A percentile compares a stretch with the other conserved stretches of the same genome.
Conservation (phyloP, 2,329 filamentous ascomycete genomes). For the Septoria linicola region DNA sequence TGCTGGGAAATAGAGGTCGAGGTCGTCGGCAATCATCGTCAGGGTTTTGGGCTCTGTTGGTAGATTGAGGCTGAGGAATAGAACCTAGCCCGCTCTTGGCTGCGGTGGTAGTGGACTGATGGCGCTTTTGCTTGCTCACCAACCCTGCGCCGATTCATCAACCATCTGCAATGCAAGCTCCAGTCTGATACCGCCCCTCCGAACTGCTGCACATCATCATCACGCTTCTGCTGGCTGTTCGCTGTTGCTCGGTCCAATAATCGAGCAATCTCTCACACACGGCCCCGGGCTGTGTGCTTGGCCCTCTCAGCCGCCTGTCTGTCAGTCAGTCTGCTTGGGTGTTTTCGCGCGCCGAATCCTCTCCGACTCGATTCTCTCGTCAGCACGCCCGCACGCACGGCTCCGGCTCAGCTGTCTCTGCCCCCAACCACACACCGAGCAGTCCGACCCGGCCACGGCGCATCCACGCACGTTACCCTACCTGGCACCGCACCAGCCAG, state of each 20-base stretch:
- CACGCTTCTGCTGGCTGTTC: neutral
- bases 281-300: neutral
- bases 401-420: neutral
- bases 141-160: neutral
- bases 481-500: neutral
- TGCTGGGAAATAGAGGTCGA: neutral
- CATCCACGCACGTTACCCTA: neutral
- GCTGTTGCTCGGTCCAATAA: neutral
- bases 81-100: neutral
- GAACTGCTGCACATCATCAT: neutral
- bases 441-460: neutral
- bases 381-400: conserved; percentile 1
- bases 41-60: neutral
- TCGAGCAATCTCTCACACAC: neutral
- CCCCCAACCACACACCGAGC: neutral
- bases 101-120: neutral
- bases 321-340: neutral
- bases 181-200: too few species aligned
- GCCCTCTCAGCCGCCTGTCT: too few species aligned
- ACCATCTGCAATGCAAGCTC: neutral
- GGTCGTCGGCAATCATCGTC: neutral
- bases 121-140: neutral
- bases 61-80: neutral
- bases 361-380: neutral
- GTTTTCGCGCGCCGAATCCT: neutral